A percentile compares a stretch with the other conserved stretches of the same genome.
phyloP scores from a whole-genome alignment of 2,329 filamentous ascomycete species.

The Graphiopsis chlorocephala region DNA sequence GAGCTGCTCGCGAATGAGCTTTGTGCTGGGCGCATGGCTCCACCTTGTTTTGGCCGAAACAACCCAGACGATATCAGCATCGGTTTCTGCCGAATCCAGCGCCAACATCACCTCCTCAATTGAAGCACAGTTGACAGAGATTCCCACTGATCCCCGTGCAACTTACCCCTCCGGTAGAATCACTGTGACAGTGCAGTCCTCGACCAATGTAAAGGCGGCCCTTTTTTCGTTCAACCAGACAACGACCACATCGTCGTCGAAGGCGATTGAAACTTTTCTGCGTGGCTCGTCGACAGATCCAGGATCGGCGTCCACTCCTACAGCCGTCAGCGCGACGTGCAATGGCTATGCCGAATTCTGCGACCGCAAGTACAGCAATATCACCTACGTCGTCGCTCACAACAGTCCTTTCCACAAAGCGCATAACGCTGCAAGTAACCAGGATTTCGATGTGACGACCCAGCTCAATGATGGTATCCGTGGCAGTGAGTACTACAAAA shows the following conservation, averaged over 20 bases:
- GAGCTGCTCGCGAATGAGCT: neutral
- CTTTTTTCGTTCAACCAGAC: neutral
- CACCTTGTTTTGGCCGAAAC: neutral
- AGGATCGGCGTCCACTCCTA: neutral
- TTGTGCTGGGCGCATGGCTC: neutral
- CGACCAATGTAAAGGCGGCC: neutral
- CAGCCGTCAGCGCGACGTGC: slow-evolving; percentile 38
- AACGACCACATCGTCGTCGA: neutral
- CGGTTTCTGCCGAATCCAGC: neutral
- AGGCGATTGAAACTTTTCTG: neutral
- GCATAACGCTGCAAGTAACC: slow-evolving; percentile 45
- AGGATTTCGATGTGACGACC: slow-evolving; percentile 56
- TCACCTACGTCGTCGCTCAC: slow-evolving; percentile 63
- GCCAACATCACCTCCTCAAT: neutral
- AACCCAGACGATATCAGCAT: neutral
- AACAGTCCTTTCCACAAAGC: slow-evolving; percentile 62
- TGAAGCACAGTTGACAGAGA: neutral
- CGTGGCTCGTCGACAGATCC: neutral
- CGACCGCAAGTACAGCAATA: slow-evolving; percentile 55
- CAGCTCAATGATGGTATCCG: slow-evolving; percentile 63
- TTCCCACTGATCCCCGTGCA: neutral
- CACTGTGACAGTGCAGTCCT: neutral
- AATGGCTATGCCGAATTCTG: slow-evolving; percentile 60
- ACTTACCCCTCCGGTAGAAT: neutral
- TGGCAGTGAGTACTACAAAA: slow-evolving; percentile 37